Base-by-base conservation (phyloP, 805 yeast genomes). In the Yarrowia hollandica region DNA sequence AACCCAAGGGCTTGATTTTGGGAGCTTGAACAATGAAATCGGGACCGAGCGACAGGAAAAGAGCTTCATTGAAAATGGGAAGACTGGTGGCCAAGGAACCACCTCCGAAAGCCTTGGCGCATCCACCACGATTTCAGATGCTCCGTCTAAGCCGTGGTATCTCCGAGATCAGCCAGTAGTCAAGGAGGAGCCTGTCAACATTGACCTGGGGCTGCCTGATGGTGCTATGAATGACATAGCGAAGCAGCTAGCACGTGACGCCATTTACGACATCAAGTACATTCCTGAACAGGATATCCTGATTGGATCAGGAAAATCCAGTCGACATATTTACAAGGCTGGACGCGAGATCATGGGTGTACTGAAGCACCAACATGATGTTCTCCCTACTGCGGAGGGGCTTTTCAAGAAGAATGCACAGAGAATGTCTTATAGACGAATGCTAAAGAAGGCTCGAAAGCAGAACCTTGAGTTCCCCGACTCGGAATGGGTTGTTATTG, bases 401-500 rank as follows among this genome's bases (percentile, higher is more conserved):
- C 73, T 86, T 58, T 76, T 83, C 2, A 85, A 85, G 31, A 74
- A 80, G 8, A 82, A 83, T 35, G 77, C 79, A 22, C 73, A 82
- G 21, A 77, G 82, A 44, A 78, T 77, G 60, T 75, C 76, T 60
- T 78, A 75, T 60, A 78, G 81, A 58, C 72, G 88, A 61, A 68
- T 83, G 61, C 77, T 76, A 35, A 79, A 79, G 52, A 75, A 82
- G 63, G 68, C 73, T 39, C 83, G 85, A 34, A 74, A 82, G 59
- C 81, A 81, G 65, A 74, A 34, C 18, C 58, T 23, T 21, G 61
- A 66, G 60, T 16, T 54, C 28, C 64, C 35, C 4, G 90, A 89
- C 65, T 80, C 88, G 28, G 59, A 55, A 22, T 91, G 98, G 98
- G 82, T 88, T 19, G 82, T 88, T 80, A 75, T 90, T 48, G 90